Percentiles rank a stretch among this genome's conserved stretches.
Evolutionary conservation across 331 rosid genomes (phyloP).

Genomic region (Quercus phellos): DNA sequence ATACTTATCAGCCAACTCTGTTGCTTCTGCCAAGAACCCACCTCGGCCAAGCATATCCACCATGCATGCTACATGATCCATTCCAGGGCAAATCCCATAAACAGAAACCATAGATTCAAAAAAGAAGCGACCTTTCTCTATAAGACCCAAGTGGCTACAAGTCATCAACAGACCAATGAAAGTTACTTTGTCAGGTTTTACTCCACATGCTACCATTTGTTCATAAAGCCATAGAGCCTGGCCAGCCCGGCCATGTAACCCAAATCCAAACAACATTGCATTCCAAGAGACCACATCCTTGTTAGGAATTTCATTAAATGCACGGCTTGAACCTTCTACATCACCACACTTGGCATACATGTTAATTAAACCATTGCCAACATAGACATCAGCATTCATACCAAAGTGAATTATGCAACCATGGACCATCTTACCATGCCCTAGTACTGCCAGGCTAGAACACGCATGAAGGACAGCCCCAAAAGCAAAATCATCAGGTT

Average conservation of each 20-base stretch:
- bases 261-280: conserved; percentile 67
- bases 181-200: conserved; percentile 72
- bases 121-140: conserved; percentile 46
- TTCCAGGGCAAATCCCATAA: conserved; percentile 45
- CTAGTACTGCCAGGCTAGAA: conserved; percentile 61
- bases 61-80: conserved; percentile 72
- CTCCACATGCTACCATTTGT: conserved; percentile 51
- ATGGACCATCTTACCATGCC: conserved; percentile 63
- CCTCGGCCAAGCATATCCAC: conserved; percentile 83
- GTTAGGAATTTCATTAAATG: conserved; percentile 38
- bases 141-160: conserved; percentile 79
- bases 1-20: conserved; percentile 37
- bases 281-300: conserved; percentile 85
- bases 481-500: conserved; percentile 62
- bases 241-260: conserved; percentile 52
- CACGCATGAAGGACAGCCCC: conserved; percentile 80
- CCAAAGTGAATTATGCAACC: conserved; percentile 42
- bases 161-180: conserved; percentile 72
- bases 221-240: conserved; percentile 41
- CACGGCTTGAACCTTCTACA: conserved; percentile 42
- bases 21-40: conserved; percentile 60
- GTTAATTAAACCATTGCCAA: conserved; percentile 66
- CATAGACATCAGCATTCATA: conserved; percentile 37
- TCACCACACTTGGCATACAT: conserved; percentile 86
- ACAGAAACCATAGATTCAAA: conserved; percentile 52